Percentiles rank a stretch among this genome's conserved stretches.
Conservation (phyloP, 805 yeast genomes). For the Saturnispora besseyi region DNA sequence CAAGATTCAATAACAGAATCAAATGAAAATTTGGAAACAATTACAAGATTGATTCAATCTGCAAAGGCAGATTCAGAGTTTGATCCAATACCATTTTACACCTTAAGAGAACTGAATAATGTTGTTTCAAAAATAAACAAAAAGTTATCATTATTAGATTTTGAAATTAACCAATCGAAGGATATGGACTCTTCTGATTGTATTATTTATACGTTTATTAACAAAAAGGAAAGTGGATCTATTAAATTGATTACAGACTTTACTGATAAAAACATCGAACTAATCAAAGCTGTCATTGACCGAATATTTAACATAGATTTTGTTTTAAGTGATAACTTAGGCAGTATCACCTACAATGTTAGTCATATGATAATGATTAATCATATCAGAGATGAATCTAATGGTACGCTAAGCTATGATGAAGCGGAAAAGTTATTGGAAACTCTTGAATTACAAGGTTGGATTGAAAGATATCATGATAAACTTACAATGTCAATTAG, state of each 20-base stretch:
- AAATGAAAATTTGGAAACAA: background rate
- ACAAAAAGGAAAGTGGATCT: constrained; percentile 32
- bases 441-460: constrained; percentile 40
- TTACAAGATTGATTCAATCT: background rate
- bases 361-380: constrained; percentile 11
- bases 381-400: constrained; percentile 7
- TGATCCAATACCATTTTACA: constrained; percentile 7
- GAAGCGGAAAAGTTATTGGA: constrained; percentile 34
- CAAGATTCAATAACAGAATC: background rate
- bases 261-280: constrained; percentile 32
- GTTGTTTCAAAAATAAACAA: constrained; percentile 20
- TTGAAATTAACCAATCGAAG: constrained; percentile 28
- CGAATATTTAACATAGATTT: constrained; percentile 24
- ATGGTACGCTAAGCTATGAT: constrained; percentile 5
- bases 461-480: constrained; percentile 36
- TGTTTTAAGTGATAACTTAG: background rate
- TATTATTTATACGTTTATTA: constrained; percentile 31
- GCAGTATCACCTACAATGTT: constrained; percentile 8
- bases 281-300: constrained; percentile 40
- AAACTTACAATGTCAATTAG: constrained; percentile 33
- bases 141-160: constrained; percentile 30
- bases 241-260: constrained; percentile 30
- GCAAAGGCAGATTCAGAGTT: background rate
- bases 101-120: constrained; percentile 6
- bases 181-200: constrained; percentile 28